Base-by-base conservation (phyloP, 2,329 filamentous ascomycete genomes). In the Neofusicoccum sp. region DNA sequence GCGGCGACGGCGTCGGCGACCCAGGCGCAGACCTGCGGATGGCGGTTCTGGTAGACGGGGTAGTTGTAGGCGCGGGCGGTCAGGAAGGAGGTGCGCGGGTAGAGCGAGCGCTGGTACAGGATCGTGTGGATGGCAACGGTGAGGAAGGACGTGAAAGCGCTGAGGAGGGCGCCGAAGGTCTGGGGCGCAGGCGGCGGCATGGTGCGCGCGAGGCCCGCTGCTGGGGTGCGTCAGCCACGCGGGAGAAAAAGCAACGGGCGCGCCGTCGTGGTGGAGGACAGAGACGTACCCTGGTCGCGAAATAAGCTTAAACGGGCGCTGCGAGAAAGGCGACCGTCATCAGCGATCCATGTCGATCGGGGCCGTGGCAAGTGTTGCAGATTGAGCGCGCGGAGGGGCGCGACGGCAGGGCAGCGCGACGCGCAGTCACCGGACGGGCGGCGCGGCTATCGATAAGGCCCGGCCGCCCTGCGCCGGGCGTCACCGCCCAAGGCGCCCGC, bases 21-120 rank as follows among this genome's bases (percentile, higher is more conserved):
- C 90, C 93, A 97, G 70, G 87, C 81, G 82, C 92, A 96, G 67
- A 97, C 90, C 69, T 86, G 86, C 0, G 93, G 92, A 76, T 97
- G 93, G 64, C 93, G 89, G 65, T 87, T 94, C 74, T 97, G 93
- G 70, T 90, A 89, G 49, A 96, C 89, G 34, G 92, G 85, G 64
- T 92, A 88, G 78, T 94, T 93, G 82, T 93, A 93, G 70, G 91
- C 92, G 67, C 89, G 86, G 43, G 89, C 86, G 45, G 89, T 87
- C 64, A 94, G 85, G 78, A 97, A 97, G 39, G 92, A 91, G 33
- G 85, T 78, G 54, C 80, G 77, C 0, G 93, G 92, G 76, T 97
- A 97, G 71, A 97, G 86, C 64, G 78, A 77, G 69, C 93, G 90
- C 71, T 95, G 87, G 80, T 88, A 94, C 68, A 97, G 86, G 70